Percentiles rank a stretch among this genome's conserved stretches.
Conservation (phyloP, 176 grass and related monocot species). For the Carex scoparia region DNA sequence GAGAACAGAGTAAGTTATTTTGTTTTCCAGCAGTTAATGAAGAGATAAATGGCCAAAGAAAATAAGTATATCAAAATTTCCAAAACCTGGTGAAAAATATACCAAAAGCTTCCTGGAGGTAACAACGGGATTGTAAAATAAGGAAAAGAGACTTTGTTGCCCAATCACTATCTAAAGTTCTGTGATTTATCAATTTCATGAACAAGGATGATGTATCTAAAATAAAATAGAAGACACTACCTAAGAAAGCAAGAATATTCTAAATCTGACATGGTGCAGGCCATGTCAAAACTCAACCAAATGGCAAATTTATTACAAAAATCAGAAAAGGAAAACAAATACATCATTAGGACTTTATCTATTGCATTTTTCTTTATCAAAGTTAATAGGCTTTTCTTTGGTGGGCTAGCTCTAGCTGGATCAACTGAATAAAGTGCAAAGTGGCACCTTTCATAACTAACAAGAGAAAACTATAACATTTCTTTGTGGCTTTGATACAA, state of each 20-base stretch:
- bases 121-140: neutral
- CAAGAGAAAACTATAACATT: neutral
- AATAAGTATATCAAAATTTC: constrained; percentile 2
- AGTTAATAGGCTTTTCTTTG: constrained; percentile 16
- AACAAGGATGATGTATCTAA: constrained; percentile 4
- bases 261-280: constrained; percentile 12
- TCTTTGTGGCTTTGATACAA: constrained; percentile 10
- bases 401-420: neutral
- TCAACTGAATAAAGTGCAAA: constrained; percentile 18
- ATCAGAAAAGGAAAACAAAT: neutral
- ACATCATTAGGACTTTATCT: constrained; percentile 5
- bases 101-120: neutral
- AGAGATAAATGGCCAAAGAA: neutral
- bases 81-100: neutral
- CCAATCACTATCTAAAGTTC: neutral
- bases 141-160: neutral
- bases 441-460: neutral
- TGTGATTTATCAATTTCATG: neutral
- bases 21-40: neutral
- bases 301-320: neutral
- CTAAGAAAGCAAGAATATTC: constrained; percentile 18
- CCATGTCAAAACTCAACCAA: constrained; percentile 23
- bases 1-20: neutral
- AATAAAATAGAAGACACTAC: neutral
- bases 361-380: neutral